Base-by-base conservation (phyloP, 1,284 basidiomycete species). In the Melanopsichium pennsylvanicum region DNA sequence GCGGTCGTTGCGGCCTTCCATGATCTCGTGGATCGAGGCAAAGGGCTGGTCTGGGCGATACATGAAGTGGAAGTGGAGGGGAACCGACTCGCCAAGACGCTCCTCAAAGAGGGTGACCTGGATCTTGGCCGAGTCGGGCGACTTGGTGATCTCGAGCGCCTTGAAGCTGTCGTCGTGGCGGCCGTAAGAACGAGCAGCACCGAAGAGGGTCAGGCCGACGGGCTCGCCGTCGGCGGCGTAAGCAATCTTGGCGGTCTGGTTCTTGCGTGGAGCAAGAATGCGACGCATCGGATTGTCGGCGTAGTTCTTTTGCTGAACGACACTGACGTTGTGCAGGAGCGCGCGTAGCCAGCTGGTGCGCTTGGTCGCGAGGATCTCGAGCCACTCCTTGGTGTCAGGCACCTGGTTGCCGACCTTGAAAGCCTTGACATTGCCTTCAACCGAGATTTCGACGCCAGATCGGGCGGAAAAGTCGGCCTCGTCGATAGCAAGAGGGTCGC, bases 21-120 rank as follows among this genome's bases (percentile, higher is more conserved):
- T 86, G 68, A 94, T 84, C 82, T 98, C 95, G 80, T 97, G 94
- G 74, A 98, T 93, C 26, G 95, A 93, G 5, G 92, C 91, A 72
- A 86, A 96, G 34, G 92, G 92, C 84, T 89, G 88, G 18, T 90
- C 88, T 13, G 94, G 93, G 76, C 89, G 88, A 84, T 97, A 97
- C 64, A 85, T 82, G 86, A 93, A 97, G 71, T 88, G 85, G 74
- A 98, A 87, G 45, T 84, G 81, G 31, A 98, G 88, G 12, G 94
- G 92, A 19, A 97, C 87, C 1, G 90, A 85, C 40, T 86, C 85
- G 38, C 87, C 88, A 21, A 83, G 86, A 45, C 93, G 89, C 74
- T 94, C 92, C 82, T 98, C 95, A 82, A 86, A 90, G 67, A 97
- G 84, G 1, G 87, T 88, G 50, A 96, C 85, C 45, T 87, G 82